phyloP scores from a whole-genome alignment of 2,329 filamentous ascomycete genomes.

The Aspergillus carbonarius region DNA sequence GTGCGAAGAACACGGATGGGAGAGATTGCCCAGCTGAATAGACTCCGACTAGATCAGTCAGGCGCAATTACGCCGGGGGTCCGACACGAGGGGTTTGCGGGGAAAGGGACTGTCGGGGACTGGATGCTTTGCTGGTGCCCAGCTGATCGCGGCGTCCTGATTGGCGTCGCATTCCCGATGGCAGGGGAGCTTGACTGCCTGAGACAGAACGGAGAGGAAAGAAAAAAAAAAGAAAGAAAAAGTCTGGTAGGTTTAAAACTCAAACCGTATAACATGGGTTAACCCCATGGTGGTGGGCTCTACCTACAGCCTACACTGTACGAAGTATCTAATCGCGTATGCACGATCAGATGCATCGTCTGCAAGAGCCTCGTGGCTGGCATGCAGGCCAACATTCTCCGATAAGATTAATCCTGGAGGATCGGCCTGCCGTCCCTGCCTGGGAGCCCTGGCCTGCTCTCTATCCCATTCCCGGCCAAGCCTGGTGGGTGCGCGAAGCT shows the following conservation, averaged over 20 bases:
- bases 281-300: neutral
- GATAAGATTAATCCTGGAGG: neutral
- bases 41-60: neutral
- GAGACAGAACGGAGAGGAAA: neutral
- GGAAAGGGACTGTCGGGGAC: neutral
- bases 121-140: neutral
- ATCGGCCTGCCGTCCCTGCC: neutral
- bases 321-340: neutral
- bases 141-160: neutral
- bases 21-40: neutral
- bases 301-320: too few species aligned
- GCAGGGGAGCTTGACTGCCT: neutral
- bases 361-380: neutral
- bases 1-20: neutral
- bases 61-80: neutral
- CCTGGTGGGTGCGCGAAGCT: neutral
- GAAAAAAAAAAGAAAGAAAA: too few species aligned
- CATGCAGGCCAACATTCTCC: neutral
- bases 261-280: neutral
- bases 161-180: neutral
- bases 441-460: neutral
- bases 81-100: neutral
- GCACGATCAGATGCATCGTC: neutral
- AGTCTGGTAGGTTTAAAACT: too few species aligned
- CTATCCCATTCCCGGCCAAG: neutral